Base-by-base conservation (phyloP, 345 rosid species). In the Gossypium sturtianum region DNA sequence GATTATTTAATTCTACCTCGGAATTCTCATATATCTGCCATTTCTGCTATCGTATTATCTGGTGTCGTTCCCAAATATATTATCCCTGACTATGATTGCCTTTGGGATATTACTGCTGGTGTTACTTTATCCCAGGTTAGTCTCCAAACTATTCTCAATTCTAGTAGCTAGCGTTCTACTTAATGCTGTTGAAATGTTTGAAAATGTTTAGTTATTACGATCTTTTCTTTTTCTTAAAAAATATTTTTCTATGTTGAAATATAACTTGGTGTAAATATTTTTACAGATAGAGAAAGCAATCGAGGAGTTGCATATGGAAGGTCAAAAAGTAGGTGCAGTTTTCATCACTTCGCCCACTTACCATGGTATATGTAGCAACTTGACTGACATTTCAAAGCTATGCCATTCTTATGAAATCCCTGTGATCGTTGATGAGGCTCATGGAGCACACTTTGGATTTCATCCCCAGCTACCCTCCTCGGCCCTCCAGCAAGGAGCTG, bases 261-360 rank as follows among this genome's bases (percentile, higher is more conserved):
- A 15, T 23, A 29, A 44, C 23, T 25, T 25, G 17, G 49, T 38
- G 8, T 65, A 8, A 13, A 48, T 44, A 23, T 49, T 52, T 48
- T 56, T 74, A 65, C 82, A 88, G 92, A 83, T 88, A 71, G 80
- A 80, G 72, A 77, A 82, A 70, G 85, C 90, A 44, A 81, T 87
- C 69, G 54, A 80, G 67, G 90, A 85, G 38, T 80, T 88, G 80
- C 77, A 77, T 63, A 78, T 19, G 66, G 89, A 83, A 64, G 87
- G 89, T 58, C 65, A 71, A 76, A 85, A 75, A 77, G 81, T 86
- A 54, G 85, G 81, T 12, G 92, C 90, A 20, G 86, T 88, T 81
- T 84, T 88, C 64, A 74, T 88, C 74, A 88, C 89, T 43, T 88
- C 89, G 49, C 92, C 90, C 11, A 88, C 92, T 43, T 88, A 88